Evolutionary conservation across 2,329 filamentous ascomycete genomes (phyloP).

Genomic region (Chaetomium strumarium): DNA sequence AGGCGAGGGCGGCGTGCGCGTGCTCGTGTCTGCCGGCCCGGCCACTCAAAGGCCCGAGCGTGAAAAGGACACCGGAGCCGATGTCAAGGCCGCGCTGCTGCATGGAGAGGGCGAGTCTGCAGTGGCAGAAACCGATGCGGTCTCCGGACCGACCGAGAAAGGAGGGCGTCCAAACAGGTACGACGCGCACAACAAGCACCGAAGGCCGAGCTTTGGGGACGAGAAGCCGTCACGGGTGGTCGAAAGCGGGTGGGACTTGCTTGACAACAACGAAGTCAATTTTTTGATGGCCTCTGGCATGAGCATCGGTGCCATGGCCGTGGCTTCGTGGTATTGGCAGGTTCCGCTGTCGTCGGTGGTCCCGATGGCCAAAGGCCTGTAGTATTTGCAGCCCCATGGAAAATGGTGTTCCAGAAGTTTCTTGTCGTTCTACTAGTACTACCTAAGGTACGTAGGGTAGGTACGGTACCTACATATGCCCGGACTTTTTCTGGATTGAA

Average conservation of each 20-base stretch:
- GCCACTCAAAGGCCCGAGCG: constrained; percentile 23
- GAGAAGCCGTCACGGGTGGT: constrained; percentile 56
- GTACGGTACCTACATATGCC: no score
- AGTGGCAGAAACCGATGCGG: constrained; percentile 32
- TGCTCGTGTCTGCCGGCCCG: constrained; percentile 38
- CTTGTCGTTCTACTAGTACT: no score
- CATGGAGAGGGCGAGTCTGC: constrained; percentile 40
- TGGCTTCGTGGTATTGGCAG: constrained; percentile 56
- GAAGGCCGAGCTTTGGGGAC: constrained; percentile 48
- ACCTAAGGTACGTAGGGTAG: no score
- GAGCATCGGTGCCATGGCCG: constrained; percentile 70
- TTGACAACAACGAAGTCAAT: constrained; percentile 97
- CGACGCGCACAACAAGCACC: constrained; percentile 44
- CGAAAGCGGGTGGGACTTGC: constrained; percentile 63
- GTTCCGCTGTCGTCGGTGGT: constrained; percentile 37
- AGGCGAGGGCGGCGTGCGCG: constrained; percentile 65
- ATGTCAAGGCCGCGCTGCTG: constrained; percentile 38
- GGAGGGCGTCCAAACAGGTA: constrained; percentile 37
- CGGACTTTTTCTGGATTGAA: no score
- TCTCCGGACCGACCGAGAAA: constrained; percentile 33
- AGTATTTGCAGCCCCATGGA: not conserved
- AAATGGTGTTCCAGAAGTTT: not conserved
- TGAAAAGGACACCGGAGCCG: constrained; percentile 29
- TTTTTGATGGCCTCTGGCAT: constrained; percentile 81
- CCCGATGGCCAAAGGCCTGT: constrained; percentile 23